phyloP scores from a whole-genome alignment of 2,329 filamentous ascomycete genomes.

The Zymoseptoria pseudotritici region DNA sequence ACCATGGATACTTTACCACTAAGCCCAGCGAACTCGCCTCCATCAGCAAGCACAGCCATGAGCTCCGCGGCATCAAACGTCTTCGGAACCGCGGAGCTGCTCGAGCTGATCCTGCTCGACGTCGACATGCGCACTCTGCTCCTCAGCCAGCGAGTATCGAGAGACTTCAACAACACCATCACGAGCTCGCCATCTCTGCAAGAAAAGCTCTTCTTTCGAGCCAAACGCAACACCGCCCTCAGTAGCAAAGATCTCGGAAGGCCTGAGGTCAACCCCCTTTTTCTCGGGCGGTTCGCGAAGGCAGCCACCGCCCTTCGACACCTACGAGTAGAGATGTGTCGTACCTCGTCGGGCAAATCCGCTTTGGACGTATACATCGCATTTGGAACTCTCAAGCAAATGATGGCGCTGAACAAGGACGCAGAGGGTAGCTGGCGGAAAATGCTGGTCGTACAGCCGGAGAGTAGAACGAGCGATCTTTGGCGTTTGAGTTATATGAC shows the following conservation, averaged over 20 bases:
- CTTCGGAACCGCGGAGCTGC: slow-evolving; percentile 5
- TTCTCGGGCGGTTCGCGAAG: too few species aligned
- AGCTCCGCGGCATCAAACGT: background rate
- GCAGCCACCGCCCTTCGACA: too few species aligned
- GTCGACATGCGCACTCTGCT: background rate
- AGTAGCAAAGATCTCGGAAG: background rate
- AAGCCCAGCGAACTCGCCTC: background rate
- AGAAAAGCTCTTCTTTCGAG: background rate
- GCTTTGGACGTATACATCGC: background rate
- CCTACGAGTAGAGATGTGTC: too few species aligned
- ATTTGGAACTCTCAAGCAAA: background rate
- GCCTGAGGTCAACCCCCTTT: background rate
- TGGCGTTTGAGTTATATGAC: too few species aligned
- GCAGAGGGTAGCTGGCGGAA: background rate
- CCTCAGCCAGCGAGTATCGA: slow-evolving; percentile 1
- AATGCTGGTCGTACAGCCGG: background rate
- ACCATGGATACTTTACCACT: background rate
- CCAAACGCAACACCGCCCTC: background rate
- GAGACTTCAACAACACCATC: slow-evolving; percentile 1
- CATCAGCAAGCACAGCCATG: background rate
- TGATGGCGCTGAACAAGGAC: background rate
- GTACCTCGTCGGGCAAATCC: background rate
- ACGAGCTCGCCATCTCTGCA: background rate
- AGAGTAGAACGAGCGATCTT: background rate
- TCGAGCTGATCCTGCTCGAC: background rate